These are phyloP conservation scores for Neurospora sp. DNA, from an alignment of 495 filamentous ascomycete genomes.

Conservation along the genomic window DNA sequence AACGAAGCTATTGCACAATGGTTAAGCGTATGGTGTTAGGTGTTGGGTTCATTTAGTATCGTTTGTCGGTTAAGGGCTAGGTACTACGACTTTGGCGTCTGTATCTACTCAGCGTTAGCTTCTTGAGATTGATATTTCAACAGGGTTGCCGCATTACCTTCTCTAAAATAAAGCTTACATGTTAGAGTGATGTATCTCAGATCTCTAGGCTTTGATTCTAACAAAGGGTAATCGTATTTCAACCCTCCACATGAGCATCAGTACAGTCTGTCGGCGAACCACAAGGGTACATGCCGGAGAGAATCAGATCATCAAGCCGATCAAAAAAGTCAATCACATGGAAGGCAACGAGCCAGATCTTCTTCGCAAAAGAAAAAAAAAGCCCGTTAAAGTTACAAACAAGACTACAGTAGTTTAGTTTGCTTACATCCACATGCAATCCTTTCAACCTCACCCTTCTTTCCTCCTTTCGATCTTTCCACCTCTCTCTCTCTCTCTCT, in stretches of 20 bases:
- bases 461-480: background rate
- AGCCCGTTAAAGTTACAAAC: background rate
- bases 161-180: background rate
- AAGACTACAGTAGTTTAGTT: background rate
- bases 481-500: background rate
- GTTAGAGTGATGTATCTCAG: background rate
- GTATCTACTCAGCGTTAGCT: background rate
- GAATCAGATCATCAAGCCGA: background rate
- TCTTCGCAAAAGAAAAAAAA: background rate
- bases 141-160: background rate
- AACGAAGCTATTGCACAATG: background rate
- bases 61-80: background rate
- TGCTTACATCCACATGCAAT: background rate
- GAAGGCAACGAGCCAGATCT: background rate
- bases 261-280: background rate
- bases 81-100: background rate
- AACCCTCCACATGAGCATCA: background rate
- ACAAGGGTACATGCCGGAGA: background rate
- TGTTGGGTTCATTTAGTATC: background rate
- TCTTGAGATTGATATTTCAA: background rate
- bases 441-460: background rate
- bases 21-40: background rate
- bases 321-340: background rate
- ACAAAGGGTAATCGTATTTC: background rate
- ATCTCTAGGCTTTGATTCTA: background rate